Conservation (phyloP, 805 yeast species). For the Metschnikowia arizonensis region DNA sequence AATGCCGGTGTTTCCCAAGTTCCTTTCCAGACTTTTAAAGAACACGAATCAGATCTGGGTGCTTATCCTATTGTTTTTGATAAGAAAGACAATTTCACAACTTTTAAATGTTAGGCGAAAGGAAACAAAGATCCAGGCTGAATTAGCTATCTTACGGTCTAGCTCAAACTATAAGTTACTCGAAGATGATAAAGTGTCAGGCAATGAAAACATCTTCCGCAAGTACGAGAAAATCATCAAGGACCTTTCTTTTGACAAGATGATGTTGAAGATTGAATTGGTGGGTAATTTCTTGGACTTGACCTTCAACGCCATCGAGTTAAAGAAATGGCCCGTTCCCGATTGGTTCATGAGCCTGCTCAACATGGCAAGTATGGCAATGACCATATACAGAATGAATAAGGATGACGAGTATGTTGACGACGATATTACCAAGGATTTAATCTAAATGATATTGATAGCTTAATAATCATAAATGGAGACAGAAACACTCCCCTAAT, state of each 20-base stretch:
- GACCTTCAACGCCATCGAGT: conserved; percentile 37
- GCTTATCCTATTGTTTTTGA: conserved; percentile 36
- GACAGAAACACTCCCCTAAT: neutral
- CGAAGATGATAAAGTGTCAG: conserved; percentile 19
- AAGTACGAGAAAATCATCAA: conserved; percentile 38
- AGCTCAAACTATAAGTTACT: conserved; percentile 22
- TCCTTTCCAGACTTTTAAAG: conserved; percentile 28
- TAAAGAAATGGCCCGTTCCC: conserved; percentile 33
- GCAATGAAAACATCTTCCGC: conserved; percentile 23
- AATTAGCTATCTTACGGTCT: conserved; percentile 28
- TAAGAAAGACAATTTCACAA: conserved; percentile 40
- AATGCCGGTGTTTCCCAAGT: conserved; percentile 41
- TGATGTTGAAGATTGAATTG: conserved; percentile 39
- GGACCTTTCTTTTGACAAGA: conserved; percentile 40
- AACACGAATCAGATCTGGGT: conserved; percentile 45
- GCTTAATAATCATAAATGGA: neutral
- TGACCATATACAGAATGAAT: conserved; percentile 48
- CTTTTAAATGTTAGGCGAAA: conserved; percentile 37
- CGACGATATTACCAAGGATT: conserved; percentile 41
- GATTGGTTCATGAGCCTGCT: conserved; percentile 40
- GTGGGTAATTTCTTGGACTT: conserved; percentile 41
- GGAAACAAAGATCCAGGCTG: conserved; percentile 36
- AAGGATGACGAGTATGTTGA: conserved; percentile 44
- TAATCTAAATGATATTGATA: conserved; percentile 21
- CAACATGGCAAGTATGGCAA: conserved; percentile 41